phyloP scores from a whole-genome alignment of 441 rosid species.

The Eruca vesicaria region DNA sequence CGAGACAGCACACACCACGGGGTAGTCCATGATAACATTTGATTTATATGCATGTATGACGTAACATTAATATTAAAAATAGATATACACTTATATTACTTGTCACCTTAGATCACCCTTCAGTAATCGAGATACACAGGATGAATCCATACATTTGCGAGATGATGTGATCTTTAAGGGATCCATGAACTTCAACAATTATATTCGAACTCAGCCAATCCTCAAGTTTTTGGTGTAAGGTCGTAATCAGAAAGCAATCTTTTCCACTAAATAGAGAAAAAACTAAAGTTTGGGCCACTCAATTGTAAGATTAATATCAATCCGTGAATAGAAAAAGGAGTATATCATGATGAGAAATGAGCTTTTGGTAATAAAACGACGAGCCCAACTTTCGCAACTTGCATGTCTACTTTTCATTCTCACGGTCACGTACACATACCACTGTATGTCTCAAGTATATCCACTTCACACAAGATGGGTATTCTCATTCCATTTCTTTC shows the following conservation, averaged over 20 bases:
- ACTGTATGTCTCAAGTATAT: conserved; percentile 25
- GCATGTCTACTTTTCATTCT: conserved; percentile 24
- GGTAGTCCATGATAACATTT: neutral
- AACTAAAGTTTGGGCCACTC: conserved; percentile 17
- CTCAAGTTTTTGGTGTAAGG: conserved; percentile 13
- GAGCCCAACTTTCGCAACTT: conserved; percentile 34
- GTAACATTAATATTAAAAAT: neutral
- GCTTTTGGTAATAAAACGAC: conserved; percentile 21
- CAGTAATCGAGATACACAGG: conserved; percentile 17
- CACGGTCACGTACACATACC: conserved; percentile 11
- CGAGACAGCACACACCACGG: neutral
- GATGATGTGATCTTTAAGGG: neutral
- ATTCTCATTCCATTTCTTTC: conserved; percentile 5
- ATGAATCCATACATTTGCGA: conserved; percentile 6
- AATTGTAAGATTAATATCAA: conserved; percentile 10
- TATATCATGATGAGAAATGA: conserved; percentile 21
- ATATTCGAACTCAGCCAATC: conserved; percentile 16
- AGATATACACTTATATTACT: neutral
- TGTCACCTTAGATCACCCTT: conserved; percentile 11
- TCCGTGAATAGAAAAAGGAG: neutral
- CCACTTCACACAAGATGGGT: conserved; percentile 28
- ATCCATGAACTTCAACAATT: conserved; percentile 10
- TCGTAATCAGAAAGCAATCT: conserved; percentile 25
- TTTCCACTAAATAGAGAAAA: conserved; percentile 25
- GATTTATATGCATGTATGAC: neutral